These are phyloP conservation scores for Rhodofomes roseus DNA, from an alignment of 1,284 basidiomycete genomes.

Conservation along the genomic window DNA sequence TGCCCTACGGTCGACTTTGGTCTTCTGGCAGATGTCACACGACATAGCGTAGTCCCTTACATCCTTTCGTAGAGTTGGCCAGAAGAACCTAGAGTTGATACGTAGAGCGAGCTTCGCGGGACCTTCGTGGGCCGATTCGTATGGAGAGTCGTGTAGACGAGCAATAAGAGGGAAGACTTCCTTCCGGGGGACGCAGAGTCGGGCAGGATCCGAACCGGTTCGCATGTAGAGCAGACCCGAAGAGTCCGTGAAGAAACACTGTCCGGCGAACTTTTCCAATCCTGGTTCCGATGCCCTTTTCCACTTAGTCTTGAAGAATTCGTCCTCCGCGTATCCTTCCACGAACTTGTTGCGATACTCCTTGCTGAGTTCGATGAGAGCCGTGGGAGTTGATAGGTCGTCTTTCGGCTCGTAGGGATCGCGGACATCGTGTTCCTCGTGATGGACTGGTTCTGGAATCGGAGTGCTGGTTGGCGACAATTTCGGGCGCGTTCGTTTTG, in stretches of 20 bases:
- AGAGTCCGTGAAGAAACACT: neutral
- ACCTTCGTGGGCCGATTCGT: neutral
- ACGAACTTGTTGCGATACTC: neutral
- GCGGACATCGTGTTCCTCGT: no score
- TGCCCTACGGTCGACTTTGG: no score
- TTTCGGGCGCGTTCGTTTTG: no score
- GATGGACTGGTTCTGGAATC: no score
- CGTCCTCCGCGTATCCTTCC: neutral
- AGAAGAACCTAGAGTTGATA: constrained; percentile 25
- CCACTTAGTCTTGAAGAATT: neutral
- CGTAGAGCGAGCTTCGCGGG: constrained; percentile 10
- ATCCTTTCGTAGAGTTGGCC: constrained; percentile 30
- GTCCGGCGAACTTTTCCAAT: neutral
- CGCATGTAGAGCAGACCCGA: neutral
- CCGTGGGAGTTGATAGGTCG: no score
- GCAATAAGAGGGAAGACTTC: neutral
- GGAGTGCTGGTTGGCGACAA: no score
- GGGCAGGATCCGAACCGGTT: neutral
- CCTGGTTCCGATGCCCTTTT: neutral
- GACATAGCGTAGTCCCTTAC: constrained; percentile 15
- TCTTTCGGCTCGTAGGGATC: no score
- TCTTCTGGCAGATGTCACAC: constrained; percentile 34
- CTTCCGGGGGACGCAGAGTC: neutral
- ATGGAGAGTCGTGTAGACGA: neutral
- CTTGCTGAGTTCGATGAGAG: no score